Evolutionary conservation across 768 basidiomycete species (phyloP).

Genomic region (Agaricus subrufescens): DNA sequence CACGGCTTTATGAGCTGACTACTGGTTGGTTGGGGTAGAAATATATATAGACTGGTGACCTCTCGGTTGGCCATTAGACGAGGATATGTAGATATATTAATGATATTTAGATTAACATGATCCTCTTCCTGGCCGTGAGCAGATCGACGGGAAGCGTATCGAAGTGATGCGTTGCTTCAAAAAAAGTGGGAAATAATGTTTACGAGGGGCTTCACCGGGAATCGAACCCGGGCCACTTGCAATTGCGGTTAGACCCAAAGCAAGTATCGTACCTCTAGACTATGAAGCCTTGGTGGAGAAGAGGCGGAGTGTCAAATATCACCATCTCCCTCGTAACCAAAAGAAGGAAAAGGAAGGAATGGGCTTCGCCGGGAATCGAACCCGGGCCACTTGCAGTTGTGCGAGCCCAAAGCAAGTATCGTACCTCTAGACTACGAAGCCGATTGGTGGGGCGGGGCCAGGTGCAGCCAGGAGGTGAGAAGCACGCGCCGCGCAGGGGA

Average conservation of each 20-base stretch:
- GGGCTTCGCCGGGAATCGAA: constrained; percentile 47
- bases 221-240: constrained; percentile 50
- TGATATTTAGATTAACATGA: neutral
- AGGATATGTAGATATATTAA: too few relatives aligned
- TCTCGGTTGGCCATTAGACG: too few relatives aligned
- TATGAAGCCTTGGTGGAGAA: constrained; percentile 18
- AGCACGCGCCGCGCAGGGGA: neutral
- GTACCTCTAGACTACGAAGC: constrained; percentile 36
- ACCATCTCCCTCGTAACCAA: too few relatives aligned
- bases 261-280: constrained; percentile 45
- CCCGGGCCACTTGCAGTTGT: constrained; percentile 42
- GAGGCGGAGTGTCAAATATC: too few relatives aligned
- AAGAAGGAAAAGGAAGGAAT: neutral
- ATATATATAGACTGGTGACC: neutral
- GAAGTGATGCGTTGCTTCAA: too few relatives aligned
- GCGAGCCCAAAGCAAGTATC: constrained; percentile 45
- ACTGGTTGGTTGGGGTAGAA: too few relatives aligned
- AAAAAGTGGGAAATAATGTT: neutral
- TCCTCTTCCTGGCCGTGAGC: neutral
- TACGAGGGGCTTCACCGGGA: constrained; percentile 36
- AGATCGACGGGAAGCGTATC: too few relatives aligned
- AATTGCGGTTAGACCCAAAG: constrained; percentile 32
- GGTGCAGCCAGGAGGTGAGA: neutral
- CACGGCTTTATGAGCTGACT: neutral
- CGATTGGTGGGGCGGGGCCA: neutral